Evolutionary conservation across 2,329 filamentous ascomycete genomes (phyloP).

Genomic region (Rutstroemia sp.): DNA sequence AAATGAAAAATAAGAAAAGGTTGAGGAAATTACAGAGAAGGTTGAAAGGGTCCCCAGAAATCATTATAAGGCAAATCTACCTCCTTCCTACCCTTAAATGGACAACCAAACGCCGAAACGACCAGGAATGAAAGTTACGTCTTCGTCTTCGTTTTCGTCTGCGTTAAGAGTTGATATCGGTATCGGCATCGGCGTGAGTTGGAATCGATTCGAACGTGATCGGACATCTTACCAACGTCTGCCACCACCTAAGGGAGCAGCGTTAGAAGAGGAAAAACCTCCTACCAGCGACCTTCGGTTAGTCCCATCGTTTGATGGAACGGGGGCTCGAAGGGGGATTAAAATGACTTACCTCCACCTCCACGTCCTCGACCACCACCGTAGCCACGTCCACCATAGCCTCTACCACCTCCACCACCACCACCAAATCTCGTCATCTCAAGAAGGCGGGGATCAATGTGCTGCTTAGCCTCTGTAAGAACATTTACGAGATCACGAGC

Average conservation of each 20-base stretch:
- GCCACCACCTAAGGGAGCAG: conserved; percentile 47
- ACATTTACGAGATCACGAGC: conserved; percentile 93
- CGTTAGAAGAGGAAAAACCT: conserved; percentile 50
- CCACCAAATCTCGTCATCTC: conserved; percentile 92
- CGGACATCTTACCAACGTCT: conserved; percentile 45
- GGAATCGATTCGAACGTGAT: conserved; percentile 10
- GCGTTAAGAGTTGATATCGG: conserved; percentile 15
- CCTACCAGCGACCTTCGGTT: conserved; percentile 33
- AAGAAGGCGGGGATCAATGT: conserved; percentile 88
- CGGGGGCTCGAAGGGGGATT: conserved; percentile 14
- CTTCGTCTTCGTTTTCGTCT: conserved; percentile 4
- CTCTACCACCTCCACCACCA: conserved; percentile 36
- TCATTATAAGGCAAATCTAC: conserved; percentile 22
- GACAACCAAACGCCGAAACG: conserved; percentile 27
- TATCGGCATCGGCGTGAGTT: conserved; percentile 5
- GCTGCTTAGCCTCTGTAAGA: conserved; percentile 93
- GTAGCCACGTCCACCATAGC: conserved; percentile 23
- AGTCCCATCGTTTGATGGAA: conserved; percentile 31
- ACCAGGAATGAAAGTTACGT: conserved; percentile 24
- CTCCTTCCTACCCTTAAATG: conserved; percentile 17
- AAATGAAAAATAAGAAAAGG: conserved; percentile 8
- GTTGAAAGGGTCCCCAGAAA: conserved; percentile 14
- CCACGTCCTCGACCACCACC: conserved; percentile 54
- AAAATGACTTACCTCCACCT: conserved; percentile 34
- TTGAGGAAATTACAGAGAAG: conserved; percentile 19